Conservation (phyloP, 2,329 filamentous ascomycete genomes). For the Cadophora sp. region DNA sequence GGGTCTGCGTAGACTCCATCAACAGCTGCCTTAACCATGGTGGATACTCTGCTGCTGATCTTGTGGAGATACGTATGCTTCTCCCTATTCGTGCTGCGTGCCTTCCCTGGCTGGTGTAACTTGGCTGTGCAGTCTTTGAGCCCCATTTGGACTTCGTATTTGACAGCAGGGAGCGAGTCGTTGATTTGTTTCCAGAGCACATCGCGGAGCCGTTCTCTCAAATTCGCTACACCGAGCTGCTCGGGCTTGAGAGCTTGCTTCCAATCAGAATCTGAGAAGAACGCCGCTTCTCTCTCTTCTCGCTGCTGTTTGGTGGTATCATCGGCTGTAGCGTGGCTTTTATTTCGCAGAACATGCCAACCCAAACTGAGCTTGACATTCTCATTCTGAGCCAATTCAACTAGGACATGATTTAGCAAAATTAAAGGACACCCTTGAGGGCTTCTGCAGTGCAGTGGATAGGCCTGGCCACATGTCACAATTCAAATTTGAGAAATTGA, state of each 20-base stretch:
- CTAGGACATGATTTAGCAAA: background rate
- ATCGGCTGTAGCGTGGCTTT: slow-evolving; percentile 52
- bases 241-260: slow-evolving; percentile 16
- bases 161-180: slow-evolving; percentile 23
- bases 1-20: slow-evolving; percentile 27
- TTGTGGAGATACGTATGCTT: slow-evolving; percentile 20
- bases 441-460: background rate
- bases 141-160: slow-evolving; percentile 33
- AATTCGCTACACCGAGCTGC: slow-evolving; percentile 46
- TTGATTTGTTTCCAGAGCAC: slow-evolving; percentile 28
- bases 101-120: slow-evolving; percentile 17
- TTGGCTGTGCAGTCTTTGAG: slow-evolving; percentile 13
- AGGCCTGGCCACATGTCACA: no score
- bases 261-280: slow-evolving; percentile 29
- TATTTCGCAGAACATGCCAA: slow-evolving; percentile 54
- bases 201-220: slow-evolving; percentile 54
- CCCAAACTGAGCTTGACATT: slow-evolving; percentile 50
- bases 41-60: slow-evolving; percentile 19
- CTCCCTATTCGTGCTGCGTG: slow-evolving; percentile 12
- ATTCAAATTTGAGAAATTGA: background rate
- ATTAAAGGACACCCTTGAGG: background rate
- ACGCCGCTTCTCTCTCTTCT: slow-evolving; percentile 19
- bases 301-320: slow-evolving; percentile 46
- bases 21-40: slow-evolving; percentile 21
- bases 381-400: slow-evolving; percentile 49